A percentile compares a stretch with the other conserved stretches of the same genome.
phyloP scores from a whole-genome alignment of 352 stramenopile species.

The Phytophthora tubulina region DNA sequence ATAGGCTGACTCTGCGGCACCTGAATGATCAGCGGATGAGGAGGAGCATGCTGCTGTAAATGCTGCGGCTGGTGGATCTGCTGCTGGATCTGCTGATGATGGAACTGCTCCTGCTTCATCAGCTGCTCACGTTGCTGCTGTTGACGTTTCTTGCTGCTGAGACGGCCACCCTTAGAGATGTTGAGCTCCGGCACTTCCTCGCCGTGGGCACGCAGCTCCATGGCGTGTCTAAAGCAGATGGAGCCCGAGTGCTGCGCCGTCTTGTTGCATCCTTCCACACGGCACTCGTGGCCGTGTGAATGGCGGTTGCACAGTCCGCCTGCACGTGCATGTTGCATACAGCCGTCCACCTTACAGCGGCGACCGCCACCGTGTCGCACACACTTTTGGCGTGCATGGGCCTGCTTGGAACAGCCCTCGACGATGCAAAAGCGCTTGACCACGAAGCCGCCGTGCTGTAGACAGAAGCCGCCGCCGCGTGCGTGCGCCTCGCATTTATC shows the following conservation, averaged over 20 bases:
- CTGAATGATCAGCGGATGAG: conserved; percentile 44
- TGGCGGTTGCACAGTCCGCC: conserved; percentile 81
- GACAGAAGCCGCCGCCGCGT: conserved; percentile 75
- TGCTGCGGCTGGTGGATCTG: conserved; percentile 57
- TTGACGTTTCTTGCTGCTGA: conserved; percentile 79
- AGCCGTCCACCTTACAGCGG: conserved; percentile 75
- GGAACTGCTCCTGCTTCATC: conserved; percentile 82
- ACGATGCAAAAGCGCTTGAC: conserved; percentile 88
- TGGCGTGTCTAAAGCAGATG: conserved; percentile 82
- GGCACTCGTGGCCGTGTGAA: conserved; percentile 78
- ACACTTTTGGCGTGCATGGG: conserved; percentile 79
- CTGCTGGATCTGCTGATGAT: conserved; percentile 78
- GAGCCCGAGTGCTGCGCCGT: conserved; percentile 81
- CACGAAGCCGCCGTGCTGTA: conserved; percentile 84
- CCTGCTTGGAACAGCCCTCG: conserved; percentile 82
- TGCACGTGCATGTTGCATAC: conserved; percentile 79
- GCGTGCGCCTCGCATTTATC: conserved; percentile 80
- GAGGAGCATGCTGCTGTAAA: conserved; percentile 36
- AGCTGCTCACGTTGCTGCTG: conserved; percentile 75
- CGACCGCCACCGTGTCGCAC: conserved; percentile 79
- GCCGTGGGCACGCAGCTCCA: conserved; percentile 77
- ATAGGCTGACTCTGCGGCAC: conserved; percentile 44
- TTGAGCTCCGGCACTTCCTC: conserved; percentile 80
- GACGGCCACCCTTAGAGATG: conserved; percentile 76
- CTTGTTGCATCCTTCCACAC: conserved; percentile 83